Evolutionary conservation across 805 yeast species (phyloP), one percentile per base, ranked within the genome.

Genomic region (Wickerhamomyces tratensis): DNA sequence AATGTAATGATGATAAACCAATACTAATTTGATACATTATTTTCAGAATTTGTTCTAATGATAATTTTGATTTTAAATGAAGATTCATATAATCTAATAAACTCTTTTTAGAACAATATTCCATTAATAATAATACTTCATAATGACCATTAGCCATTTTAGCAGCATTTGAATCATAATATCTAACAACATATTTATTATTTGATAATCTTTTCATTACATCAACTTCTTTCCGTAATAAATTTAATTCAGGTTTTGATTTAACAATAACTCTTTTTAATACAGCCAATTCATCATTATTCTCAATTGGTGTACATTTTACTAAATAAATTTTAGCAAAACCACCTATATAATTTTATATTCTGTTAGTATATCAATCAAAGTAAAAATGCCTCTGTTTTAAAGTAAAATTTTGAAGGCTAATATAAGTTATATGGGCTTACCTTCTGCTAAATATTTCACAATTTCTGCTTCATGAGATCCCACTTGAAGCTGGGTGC

Each of bases 101-200:
- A 14, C 95, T 86, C 48, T 83, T 76, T 58, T 84, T 85, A 10
- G 95, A 82, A 59, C 98, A 91, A 52, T 82, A 75, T 61, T 91
- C 98, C 98, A 91, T 93, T 49, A 91, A 68, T 37, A 91, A 77
- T 43, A 91, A 68, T 8, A 93, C 97, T 63, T 91, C 98, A 59
- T 86, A 93, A 1, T 76, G 77, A 9, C 60, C 59, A 29, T 64
- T 64, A 29, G 64, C 63, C 30, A 75, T 54, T 43, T 86, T 66
- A 37, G 82, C 77, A 1, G 94, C 93, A 56, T 82, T 81, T 3
- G 89, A 82, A 57, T 85, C 94, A 51, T 71, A 81, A 54, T 82
- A 82, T 45, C 70, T 71, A 29, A 84, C 93, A 41, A 82, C 77
- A 49, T 74, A 71, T 27, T 76, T 64, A 37, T 79, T 74, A 13